Conservation (phyloP, 2,329 filamentous ascomycete genomes). For the Clonostachys rosea region DNA sequence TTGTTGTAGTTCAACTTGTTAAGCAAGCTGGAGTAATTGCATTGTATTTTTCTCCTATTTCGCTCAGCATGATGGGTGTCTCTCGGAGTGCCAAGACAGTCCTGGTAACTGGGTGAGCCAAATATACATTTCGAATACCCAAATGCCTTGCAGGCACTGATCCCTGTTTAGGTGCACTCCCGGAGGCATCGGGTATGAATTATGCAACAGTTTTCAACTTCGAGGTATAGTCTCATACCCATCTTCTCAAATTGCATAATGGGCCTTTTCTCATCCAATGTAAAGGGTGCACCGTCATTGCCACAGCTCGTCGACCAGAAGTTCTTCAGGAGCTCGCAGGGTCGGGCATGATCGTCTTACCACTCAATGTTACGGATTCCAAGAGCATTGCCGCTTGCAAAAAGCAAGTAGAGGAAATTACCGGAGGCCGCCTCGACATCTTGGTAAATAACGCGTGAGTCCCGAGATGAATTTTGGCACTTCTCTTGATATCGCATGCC, state of each 20-base stretch:
- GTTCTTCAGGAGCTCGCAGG: slow-evolving; percentile 6
- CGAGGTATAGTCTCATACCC: slow-evolving; percentile 28
- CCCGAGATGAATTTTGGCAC: background rate
- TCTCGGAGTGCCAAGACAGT: slow-evolving; percentile 25
- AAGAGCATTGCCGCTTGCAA: slow-evolving; percentile 23
- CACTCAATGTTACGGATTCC: slow-evolving; percentile 31
- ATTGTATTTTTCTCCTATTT: too few relatives aligned
- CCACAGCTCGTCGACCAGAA: slow-evolving; percentile 9
- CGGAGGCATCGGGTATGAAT: slow-evolving; percentile 51
- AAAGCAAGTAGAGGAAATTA: slow-evolving; percentile 20
- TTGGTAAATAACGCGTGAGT: slow-evolving; percentile 32
- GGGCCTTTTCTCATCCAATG: background rate
- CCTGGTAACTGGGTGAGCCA: slow-evolving; percentile 42
- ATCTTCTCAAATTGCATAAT: too few relatives aligned
- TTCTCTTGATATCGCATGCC: background rate
- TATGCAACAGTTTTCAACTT: slow-evolving; percentile 47
- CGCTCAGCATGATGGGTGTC: too few relatives aligned
- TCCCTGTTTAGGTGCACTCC: slow-evolving; percentile 44
- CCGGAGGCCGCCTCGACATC: slow-evolving; percentile 32
- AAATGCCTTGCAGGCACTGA: slow-evolving; percentile 1
- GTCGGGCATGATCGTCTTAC: slow-evolving; percentile 12
- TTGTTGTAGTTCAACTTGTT: too few relatives aligned
- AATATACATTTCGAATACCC: background rate
- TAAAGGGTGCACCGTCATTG: slow-evolving; percentile 9
- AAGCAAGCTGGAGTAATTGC: too few relatives aligned